Evolutionary conservation across 176 grass and related monocot species (phyloP), one percentile per base, ranked within the genome.

Genomic region (Calamus simplicifolius): DNA sequence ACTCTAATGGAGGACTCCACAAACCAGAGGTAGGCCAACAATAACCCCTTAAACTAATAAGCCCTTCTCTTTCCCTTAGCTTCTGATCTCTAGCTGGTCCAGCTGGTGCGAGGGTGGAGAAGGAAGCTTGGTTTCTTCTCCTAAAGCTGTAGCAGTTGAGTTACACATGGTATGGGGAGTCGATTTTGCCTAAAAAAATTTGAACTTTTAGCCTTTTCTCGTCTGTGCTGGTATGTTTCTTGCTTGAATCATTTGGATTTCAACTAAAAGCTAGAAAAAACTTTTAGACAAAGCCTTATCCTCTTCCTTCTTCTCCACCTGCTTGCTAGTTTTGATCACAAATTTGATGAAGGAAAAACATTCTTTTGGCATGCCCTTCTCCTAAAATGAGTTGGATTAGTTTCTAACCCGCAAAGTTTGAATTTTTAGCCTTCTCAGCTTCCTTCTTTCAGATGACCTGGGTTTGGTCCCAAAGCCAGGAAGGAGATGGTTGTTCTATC

Each of bases 401-500:
- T 43, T 10, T 50, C 66, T 75, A 1, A 49, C 21, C 35, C 30
- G 3, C 58, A 63, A 63, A 59, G 4, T 19, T 76, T 29, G 13
- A 61, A 56, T 54, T 35, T 69, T 77, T 55, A 55, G 64, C 48
- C 25, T 21, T 23, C 50, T 14, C 28, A 2, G 6, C 1, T 2
- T 19, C 2, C 2, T 54, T 14, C 57, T 31, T 63, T 6, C 54
- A 80, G 48, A 80, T 73, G 68, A 73, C 25, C 61, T 56, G 62
- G 49, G 21, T 48, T 54, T 56, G 54, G 27, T 52, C 48, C 62
- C 26, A 61, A 38, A 61, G 51, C 56, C 54, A 80, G 53, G 18
- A 60, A 68, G 70, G 70, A 69, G 77, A 80, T 80, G 77, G 63
- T 63, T 61, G 59, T 60, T 56, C 13, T 77, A 62, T 56, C 38